Evolutionary conservation across 2,329 filamentous ascomycete genomes (phyloP).

Genomic region (Neofusicoccum laricinum): DNA sequence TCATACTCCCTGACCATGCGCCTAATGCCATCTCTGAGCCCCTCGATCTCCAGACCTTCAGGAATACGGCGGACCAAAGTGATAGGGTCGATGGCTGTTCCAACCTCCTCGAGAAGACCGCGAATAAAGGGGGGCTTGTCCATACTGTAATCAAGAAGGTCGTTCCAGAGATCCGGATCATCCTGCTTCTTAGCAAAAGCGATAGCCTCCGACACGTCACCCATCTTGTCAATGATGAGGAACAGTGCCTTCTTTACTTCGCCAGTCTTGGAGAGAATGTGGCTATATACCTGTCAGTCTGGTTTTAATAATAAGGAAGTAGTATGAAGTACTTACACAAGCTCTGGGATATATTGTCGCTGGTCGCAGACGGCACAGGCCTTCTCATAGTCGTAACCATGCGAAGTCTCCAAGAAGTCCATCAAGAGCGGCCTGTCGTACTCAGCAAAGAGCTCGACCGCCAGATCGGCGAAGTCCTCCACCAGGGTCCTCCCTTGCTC

Average conservation of each 20-base stretch:
- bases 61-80: conserved; percentile 87
- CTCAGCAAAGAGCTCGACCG: conserved; percentile 79
- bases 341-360: conserved; percentile 78
- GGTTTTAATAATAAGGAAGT: not conserved
- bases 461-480: conserved; percentile 82
- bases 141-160: conserved; percentile 93
- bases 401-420: conserved; percentile 81
- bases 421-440: conserved; percentile 80
- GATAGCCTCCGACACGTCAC: conserved; percentile 89
- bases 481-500: conserved; percentile 67
- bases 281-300: conserved; percentile 40
- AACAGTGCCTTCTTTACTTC: conserved; percentile 88
- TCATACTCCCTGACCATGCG: conserved; percentile 95
- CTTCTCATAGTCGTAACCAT: conserved; percentile 82
- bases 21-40: conserved; percentile 80
- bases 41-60: conserved; percentile 87
- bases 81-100: conserved; percentile 89
- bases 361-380: conserved; percentile 75
- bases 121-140: conserved; percentile 95
- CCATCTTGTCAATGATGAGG: conserved; percentile 89
- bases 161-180: conserved; percentile 90
- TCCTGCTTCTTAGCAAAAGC: conserved; percentile 91
- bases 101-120: conserved; percentile 86
- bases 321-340: conserved; percentile 56
- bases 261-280: conserved; percentile 90